Percentiles rank a stretch among this genome's conserved stretches.
phyloP scores from a whole-genome alignment of 768 basidiomycete species.

The Mycena chlorophos region DNA sequence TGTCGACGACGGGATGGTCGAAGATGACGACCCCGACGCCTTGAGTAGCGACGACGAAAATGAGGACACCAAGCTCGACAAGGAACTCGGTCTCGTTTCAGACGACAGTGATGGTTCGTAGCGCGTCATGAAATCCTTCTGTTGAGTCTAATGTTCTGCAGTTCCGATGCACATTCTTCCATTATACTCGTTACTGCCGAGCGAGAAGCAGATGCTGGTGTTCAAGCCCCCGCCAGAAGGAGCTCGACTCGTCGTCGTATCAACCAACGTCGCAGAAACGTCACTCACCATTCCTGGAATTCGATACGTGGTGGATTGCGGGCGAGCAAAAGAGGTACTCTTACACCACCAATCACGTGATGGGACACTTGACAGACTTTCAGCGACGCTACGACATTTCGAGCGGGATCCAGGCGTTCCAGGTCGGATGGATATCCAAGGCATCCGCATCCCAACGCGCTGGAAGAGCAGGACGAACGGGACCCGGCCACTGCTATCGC shows the following conservation, averaged over 20 bases:
- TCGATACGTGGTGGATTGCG: constrained; percentile 96
- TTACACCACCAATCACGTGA: not conserved
- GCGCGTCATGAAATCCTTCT: constrained; percentile 1
- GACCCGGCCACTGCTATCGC: constrained; percentile 97
- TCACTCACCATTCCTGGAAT: constrained; percentile 97
- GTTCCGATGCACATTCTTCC: constrained; percentile 95
- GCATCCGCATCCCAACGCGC: constrained; percentile 93
- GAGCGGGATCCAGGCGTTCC: constrained; percentile 88
- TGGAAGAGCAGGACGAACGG: constrained; percentile 95
- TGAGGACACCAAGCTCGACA: constrained; percentile 35
- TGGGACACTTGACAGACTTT: constrained; percentile 5
- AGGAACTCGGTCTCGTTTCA: constrained; percentile 57
- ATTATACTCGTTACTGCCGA: constrained; percentile 87
- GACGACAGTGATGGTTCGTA: constrained; percentile 70
- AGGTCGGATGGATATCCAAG: constrained; percentile 92
- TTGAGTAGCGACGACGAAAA: constrained; percentile 74
- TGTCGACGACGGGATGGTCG: constrained; percentile 58
- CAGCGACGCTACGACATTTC: constrained; percentile 81
- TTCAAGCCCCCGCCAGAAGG: constrained; percentile 83
- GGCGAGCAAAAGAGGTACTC: constrained; percentile 87
- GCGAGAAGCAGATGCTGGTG: constrained; percentile 93
- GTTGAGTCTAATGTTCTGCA: constrained; percentile 31
- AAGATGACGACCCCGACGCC: constrained; percentile 73
- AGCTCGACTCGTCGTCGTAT: constrained; percentile 85
- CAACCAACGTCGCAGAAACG: constrained; percentile 96